phyloP scores from a whole-genome alignment of 257 asterid genomes.

The Oldenlandia corymbosa region DNA sequence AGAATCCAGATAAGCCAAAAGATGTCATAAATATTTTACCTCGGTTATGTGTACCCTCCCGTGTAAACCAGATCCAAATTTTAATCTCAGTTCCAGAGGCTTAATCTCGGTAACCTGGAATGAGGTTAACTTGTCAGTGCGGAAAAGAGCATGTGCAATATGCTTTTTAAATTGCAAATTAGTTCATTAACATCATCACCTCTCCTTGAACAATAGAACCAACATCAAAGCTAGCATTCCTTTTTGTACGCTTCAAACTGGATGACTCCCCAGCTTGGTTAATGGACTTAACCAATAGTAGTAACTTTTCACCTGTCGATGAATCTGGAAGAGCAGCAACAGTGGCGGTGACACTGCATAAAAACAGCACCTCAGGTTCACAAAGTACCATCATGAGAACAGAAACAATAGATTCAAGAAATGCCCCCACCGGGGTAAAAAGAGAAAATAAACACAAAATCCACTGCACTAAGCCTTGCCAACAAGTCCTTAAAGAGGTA shows the following conservation, averaged over 20 bases:
- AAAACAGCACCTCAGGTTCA: slow-evolving; percentile 10
- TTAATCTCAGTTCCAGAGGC: slow-evolving; percentile 78
- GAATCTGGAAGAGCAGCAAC: slow-evolving; percentile 70
- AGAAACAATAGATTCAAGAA: too few relatives aligned
- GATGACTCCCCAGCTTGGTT: slow-evolving; percentile 53
- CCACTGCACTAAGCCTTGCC: background rate
- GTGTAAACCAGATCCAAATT: slow-evolving; percentile 75
- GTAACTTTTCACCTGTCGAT: slow-evolving; percentile 68
- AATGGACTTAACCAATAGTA: slow-evolving; percentile 59
- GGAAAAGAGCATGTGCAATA: background rate
- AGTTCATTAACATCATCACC: slow-evolving; percentile 33
- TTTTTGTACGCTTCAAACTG: slow-evolving; percentile 69
- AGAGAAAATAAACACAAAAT: background rate
- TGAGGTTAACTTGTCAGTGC: slow-evolving; percentile 11
- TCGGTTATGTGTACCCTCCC: slow-evolving; percentile 93
- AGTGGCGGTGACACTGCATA: slow-evolving; percentile 64
- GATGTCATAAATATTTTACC: slow-evolving; percentile 34
- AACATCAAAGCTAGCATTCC: slow-evolving; percentile 51
- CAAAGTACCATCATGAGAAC: background rate
- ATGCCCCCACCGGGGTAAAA: background rate
- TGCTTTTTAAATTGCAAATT: slow-evolving; percentile 10
- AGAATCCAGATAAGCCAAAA: background rate
- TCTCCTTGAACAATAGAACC: slow-evolving; percentile 84
- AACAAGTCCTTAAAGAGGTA: background rate
- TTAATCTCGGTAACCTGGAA: slow-evolving; percentile 79